Conservation (phyloP, 176 grass and related monocot species). For the Chrysopogon serrulatus region DNA sequence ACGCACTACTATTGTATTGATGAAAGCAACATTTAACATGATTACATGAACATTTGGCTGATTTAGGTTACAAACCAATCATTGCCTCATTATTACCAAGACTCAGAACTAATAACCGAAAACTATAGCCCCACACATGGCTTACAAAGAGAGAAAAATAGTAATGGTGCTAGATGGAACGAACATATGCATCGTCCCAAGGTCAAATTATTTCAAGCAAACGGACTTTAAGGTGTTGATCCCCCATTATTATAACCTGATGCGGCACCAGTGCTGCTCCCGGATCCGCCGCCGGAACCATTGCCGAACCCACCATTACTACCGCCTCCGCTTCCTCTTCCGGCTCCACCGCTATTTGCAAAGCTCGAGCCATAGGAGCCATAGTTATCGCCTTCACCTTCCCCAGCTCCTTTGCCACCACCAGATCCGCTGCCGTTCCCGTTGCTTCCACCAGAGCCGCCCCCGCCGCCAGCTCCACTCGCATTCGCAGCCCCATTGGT, state of each 20-base stretch:
- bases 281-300: background rate
- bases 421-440: conserved; percentile 1
- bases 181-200: too few species aligned
- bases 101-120: too few species aligned
- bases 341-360: background rate
- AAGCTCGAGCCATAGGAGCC: background rate
- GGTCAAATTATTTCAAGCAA: background rate
- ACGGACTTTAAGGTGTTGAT: background rate
- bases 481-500: background rate
- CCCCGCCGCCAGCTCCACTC: background rate
- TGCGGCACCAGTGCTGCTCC: background rate
- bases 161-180: too few species aligned
- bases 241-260: background rate
- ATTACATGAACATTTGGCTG: too few species aligned
- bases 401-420: background rate
- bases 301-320: conserved; percentile 1
- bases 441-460: background rate
- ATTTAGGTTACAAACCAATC: too few species aligned
- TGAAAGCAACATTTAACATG: too few species aligned
- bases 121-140: too few species aligned
- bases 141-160: too few species aligned
- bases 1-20: too few species aligned
- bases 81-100: too few species aligned
- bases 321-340: background rate
- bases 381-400: background rate